Conservation (phyloP, 495 filamentous ascomycete genomes). For the Choiromyces venosus region DNA sequence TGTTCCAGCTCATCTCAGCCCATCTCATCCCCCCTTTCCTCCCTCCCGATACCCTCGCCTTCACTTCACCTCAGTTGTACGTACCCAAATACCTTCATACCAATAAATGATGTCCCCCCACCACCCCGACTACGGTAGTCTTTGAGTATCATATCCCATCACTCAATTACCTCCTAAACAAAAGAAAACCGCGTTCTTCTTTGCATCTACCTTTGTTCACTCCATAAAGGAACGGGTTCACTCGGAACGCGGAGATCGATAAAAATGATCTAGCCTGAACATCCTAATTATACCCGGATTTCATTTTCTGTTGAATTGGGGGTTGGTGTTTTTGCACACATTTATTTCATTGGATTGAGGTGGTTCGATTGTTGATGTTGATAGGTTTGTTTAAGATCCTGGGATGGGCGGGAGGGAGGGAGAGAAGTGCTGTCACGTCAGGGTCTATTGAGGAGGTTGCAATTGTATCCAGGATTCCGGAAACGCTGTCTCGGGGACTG, state of each 20-base stretch:
- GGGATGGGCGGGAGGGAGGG: too few species aligned
- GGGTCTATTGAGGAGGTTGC: too few species aligned
- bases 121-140: too few species aligned
- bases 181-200: neutral
- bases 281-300: neutral
- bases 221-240: conserved; percentile 1
- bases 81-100: neutral
- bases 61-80: neutral
- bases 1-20: too few species aligned
- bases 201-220: neutral
- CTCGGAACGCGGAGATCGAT: conserved; percentile 1
- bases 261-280: neutral
- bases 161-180: neutral
- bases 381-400: too few species aligned
- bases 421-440: too few species aligned
- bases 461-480: too few species aligned
- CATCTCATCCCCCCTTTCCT: neutral
- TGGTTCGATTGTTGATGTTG: too few species aligned
- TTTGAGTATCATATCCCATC: too few species aligned
- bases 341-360: too few species aligned
- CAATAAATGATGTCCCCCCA: neutral
- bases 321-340: neutral
- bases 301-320: neutral
- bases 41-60: neutral
- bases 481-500: too few species aligned